Evolutionary conservation across 352 stramenopile species (phyloP).

Genomic region (Globisporangium cystogenes): DNA sequence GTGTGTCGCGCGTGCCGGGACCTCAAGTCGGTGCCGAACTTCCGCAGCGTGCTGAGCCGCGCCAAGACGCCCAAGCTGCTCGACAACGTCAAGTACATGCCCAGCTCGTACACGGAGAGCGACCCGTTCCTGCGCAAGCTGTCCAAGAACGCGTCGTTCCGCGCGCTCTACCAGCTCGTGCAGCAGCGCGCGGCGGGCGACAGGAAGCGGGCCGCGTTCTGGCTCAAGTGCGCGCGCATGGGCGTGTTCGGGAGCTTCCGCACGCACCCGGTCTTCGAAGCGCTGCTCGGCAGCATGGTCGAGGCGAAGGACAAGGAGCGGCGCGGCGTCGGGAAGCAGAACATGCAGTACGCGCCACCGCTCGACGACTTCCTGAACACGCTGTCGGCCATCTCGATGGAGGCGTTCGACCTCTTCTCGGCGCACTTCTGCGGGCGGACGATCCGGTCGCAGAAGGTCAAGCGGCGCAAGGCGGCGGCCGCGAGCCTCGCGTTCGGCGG

Average conservation of each 20-base stretch:
- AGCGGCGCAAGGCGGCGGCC: conserved; percentile 29
- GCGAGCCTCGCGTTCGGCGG: background rate
- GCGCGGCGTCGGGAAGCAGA: conserved; percentile 77
- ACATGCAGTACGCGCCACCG: conserved; percentile 73
- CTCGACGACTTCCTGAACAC: conserved; percentile 73
- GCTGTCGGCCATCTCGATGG: conserved; percentile 53
- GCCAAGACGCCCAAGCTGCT: conserved; percentile 66
- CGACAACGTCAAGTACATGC: conserved; percentile 78
- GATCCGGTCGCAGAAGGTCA: conserved; percentile 68
- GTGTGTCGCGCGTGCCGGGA: conserved; percentile 65
- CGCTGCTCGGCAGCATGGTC: conserved; percentile 73
- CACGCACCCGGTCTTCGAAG: conserved; percentile 69
- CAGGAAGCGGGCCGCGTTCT: conserved; percentile 52
- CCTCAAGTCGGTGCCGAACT: conserved; percentile 62
- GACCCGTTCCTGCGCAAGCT: conserved; percentile 76
- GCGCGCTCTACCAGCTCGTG: conserved; percentile 56
- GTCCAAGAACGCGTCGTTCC: conserved; percentile 71
- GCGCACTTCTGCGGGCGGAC: conserved; percentile 69
- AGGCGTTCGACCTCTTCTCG: conserved; percentile 76
- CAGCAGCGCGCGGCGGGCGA: conserved; percentile 23
- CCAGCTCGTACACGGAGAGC: conserved; percentile 68
- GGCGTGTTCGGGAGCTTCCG: conserved; percentile 68
- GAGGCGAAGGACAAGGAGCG: conserved; percentile 80
- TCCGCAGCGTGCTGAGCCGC: conserved; percentile 69
- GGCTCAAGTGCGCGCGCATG: conserved; percentile 68